These are phyloP conservation scores for Leucosporidium yakuticum DNA, from an alignment of 768 basidiomycete genomes.

Conservation along the genomic window DNA sequence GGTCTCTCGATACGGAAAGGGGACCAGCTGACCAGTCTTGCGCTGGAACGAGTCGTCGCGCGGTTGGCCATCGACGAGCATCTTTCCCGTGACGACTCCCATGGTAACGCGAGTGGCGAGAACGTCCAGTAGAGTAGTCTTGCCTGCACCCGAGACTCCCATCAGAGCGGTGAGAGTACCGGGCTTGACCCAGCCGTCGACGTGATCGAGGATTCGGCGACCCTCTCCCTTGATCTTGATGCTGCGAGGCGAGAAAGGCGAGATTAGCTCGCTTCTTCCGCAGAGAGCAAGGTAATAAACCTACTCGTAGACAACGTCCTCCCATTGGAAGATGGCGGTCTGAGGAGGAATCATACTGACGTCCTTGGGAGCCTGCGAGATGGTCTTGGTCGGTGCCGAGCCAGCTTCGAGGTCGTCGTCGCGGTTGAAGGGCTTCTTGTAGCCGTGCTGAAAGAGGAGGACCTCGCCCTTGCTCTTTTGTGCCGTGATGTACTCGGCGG, in stretches of 20 bases:
- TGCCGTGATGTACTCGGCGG: conserved; percentile 10
- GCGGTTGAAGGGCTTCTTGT: conserved; percentile 20
- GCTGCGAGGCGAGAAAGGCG: background rate
- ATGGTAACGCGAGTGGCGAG: conserved; percentile 42
- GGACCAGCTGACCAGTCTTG: conserved; percentile 34
- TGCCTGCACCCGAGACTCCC: conserved; percentile 47
- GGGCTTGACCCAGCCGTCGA: conserved; percentile 47
- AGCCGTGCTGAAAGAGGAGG: conserved; percentile 18
- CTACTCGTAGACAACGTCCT: conserved; percentile 1
- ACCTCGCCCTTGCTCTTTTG: conserved; percentile 26
- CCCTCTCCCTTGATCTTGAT: conserved; percentile 21
- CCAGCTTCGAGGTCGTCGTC: background rate
- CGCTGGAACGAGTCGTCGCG: conserved; percentile 46
- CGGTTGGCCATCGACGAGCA: conserved; percentile 45
- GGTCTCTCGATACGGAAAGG: too few species aligned
- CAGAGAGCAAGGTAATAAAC: too few species aligned
- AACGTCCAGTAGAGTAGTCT: conserved; percentile 42
- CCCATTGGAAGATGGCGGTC: conserved; percentile 2
- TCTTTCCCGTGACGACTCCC: conserved; percentile 47
- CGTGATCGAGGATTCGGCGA: conserved; percentile 21
- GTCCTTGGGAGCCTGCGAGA: background rate
- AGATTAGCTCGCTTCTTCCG: background rate
- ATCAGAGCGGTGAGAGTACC: conserved; percentile 46
- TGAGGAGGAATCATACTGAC: background rate
- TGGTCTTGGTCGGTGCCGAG: background rate